Percentiles rank a stretch among this genome's conserved stretches.
These are phyloP conservation scores for Gastrolobium villosum DNA, from an alignment of 306 rosid species.

Conservation along the genomic window DNA sequence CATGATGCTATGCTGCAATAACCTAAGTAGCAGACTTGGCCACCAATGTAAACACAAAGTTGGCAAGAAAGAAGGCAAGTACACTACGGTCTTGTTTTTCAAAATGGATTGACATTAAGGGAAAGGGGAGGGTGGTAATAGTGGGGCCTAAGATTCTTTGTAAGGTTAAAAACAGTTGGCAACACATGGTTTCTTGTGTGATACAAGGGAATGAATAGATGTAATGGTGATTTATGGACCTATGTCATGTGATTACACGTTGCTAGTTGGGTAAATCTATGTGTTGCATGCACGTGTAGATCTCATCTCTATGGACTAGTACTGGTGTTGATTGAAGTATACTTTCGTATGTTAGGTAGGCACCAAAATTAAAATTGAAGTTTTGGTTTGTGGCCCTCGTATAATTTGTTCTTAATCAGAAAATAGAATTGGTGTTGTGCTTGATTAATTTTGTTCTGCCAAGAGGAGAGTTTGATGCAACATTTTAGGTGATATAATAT, in stretches of 20 bases:
- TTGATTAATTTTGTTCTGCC: conserved; percentile 28
- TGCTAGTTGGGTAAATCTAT: conserved; percentile 55
- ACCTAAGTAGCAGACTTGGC: conserved; percentile 53
- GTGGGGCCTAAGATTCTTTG: conserved; percentile 55
- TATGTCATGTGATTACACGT: conserved; percentile 72
- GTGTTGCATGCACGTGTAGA: conserved; percentile 59
- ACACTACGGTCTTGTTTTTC: conserved; percentile 57
- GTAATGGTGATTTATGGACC: conserved; percentile 64
- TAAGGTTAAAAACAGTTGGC: conserved; percentile 67
- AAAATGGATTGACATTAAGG: conserved; percentile 36
- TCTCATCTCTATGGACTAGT: conserved; percentile 33
- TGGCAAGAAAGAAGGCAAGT: conserved; percentile 57
- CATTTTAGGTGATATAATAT: conserved; percentile 15
- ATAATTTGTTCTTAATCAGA: conserved; percentile 5
- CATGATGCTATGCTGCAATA: conserved; percentile 57
- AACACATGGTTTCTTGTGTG: conserved; percentile 79
- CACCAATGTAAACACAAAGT: conserved; percentile 52
- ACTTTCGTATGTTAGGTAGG: conserved; percentile 7
- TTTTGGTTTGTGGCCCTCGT: background rate
- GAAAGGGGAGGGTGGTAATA: conserved; percentile 11
- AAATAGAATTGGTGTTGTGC: background rate
- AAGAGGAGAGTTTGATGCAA: conserved; percentile 8
- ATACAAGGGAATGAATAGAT: conserved; percentile 39
- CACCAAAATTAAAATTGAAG: background rate
- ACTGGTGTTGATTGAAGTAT: conserved; percentile 36